These are phyloP conservation scores for Amaranthus hypochondriacus DNA, from an alignment of 148 eudicot genomes.

Conservation along the genomic window DNA sequence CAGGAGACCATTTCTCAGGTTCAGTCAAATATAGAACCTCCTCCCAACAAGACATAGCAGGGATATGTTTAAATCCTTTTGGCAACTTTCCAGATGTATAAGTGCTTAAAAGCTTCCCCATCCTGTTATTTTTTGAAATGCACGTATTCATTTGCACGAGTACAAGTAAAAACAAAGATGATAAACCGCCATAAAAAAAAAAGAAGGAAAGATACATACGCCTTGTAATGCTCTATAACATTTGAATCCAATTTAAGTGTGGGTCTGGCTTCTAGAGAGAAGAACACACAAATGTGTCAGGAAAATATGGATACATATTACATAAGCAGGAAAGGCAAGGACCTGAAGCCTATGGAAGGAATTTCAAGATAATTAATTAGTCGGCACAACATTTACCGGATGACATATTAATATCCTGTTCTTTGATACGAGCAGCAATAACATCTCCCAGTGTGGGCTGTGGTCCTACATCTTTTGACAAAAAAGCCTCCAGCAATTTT, in stretches of 20 bases:
- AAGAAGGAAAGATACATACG: slow-evolving; percentile 36
- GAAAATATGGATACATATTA: neutral
- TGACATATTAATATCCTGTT: slow-evolving; percentile 57
- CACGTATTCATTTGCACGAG: neutral
- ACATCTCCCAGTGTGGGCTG: slow-evolving; percentile 74
- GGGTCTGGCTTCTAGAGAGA: slow-evolving; percentile 39
- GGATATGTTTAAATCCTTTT: slow-evolving; percentile 73
- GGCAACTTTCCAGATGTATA: slow-evolving; percentile 86
- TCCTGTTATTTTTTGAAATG: slow-evolving; percentile 35
- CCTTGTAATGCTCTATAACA: slow-evolving; percentile 64
- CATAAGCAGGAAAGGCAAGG: neutral
- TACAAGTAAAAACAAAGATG: neutral
- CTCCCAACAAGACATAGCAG: slow-evolving; percentile 66
- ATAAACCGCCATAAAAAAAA: neutral
- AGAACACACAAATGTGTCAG: slow-evolving; percentile 1
- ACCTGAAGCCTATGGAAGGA: neutral
- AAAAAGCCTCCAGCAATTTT: slow-evolving; percentile 73
- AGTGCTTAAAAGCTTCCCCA: slow-evolving; percentile 63
- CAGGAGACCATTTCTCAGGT: slow-evolving; percentile 92
- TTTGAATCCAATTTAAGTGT: slow-evolving; percentile 56
- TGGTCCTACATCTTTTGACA: slow-evolving; percentile 50
- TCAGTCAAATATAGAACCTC: slow-evolving; percentile 80
- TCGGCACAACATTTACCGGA: slow-evolving; percentile 33
- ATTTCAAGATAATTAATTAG: neutral
- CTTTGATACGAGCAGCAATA: slow-evolving; percentile 62